Evolutionary conservation across 345 rosid species (phyloP), one percentile per base, ranked within the genome.

Genomic region (Alliaria petiolata): DNA sequence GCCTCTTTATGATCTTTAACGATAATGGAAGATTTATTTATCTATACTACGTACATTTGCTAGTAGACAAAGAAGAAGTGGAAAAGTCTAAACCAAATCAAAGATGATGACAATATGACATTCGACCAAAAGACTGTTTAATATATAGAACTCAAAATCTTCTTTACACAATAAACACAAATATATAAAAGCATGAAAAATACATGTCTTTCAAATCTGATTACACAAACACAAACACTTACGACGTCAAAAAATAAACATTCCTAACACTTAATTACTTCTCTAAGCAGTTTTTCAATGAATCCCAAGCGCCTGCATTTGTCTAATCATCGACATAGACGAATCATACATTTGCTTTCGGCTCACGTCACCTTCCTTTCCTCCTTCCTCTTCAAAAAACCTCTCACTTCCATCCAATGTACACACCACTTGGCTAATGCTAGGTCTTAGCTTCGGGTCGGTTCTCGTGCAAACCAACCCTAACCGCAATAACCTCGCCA

Each of bases 281-380:
- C 14, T 25, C 30, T 64, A 54, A 12, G 26, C 40, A 43, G n/a
- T 8, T 28, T 42, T 61, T 88, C 70, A 95, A 30, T 89, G 95
- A 59, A 95, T 87, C 75, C 99, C 99, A 33, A 91, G 81, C 55
- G 93, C 89, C 59, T 91, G 96, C 73, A 95, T 83, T 75, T 90
- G 78, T 74, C 74, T 84, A 31, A 89, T 79, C 89, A 95, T 42
- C 60, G 85, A 83, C 76, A 91, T 74, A 56, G 89, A 83, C 65
- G 74, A 59, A 20, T 79, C 81, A 78, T 95, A 82, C 78, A 82
- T 85, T 35, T 75, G 77, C 58, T 59, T 85, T 87, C 99, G 93
- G 65, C 84, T 87, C 67, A 78, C 84, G 19, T 75, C 77, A 52
- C 86, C 78, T 74, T 95, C 97, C 58, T 57, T 57, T 33, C 79